Evolutionary conservation across 371 early-diverging fungal species (phyloP).

Genomic region (Lichtheimia hyalospora): DNA sequence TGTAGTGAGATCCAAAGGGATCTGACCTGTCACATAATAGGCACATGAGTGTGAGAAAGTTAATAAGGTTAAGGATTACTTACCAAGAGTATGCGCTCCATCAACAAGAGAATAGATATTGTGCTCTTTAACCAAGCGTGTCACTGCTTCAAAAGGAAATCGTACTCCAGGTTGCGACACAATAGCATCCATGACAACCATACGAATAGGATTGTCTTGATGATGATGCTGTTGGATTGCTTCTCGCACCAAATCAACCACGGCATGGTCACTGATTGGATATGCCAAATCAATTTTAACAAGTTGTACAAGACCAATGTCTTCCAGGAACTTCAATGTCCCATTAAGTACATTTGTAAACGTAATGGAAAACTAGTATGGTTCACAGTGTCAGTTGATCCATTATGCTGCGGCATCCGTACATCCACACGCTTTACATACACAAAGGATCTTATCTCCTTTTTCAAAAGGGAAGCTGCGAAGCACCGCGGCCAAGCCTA

Average conservation of each 20-base stretch:
- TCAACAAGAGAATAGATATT: slow-evolving; percentile 64
- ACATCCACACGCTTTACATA: slow-evolving; percentile 6
- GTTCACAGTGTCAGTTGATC: not conserved
- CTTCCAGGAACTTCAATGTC: slow-evolving; percentile 31
- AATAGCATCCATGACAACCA: slow-evolving; percentile 63
- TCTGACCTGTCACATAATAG: slow-evolving; percentile 48
- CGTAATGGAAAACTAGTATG: slow-evolving; percentile 28
- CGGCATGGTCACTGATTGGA: slow-evolving; percentile 29
- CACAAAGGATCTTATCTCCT: slow-evolving; percentile 41
- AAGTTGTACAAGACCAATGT: slow-evolving; percentile 28
- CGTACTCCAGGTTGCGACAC: slow-evolving; percentile 50
- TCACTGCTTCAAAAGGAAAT: slow-evolving; percentile 60
- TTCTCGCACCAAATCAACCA: slow-evolving; percentile 26
- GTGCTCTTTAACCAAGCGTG: slow-evolving; percentile 42
- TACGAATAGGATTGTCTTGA: slow-evolving; percentile 31
- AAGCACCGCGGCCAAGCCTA: slow-evolving; percentile 36
- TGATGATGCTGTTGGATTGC: slow-evolving; percentile 22
- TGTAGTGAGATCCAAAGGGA: slow-evolving; percentile 55
- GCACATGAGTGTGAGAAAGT: too few relatives aligned
- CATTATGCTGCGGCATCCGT: not conserved
- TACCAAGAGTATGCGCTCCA: slow-evolving; percentile 70
- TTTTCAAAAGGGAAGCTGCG: slow-evolving; percentile 37
- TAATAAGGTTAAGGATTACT: not conserved
- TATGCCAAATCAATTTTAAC: slow-evolving; percentile 27
- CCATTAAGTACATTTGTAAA: slow-evolving; percentile 38